Conservation (phyloP, 2,329 filamentous ascomycete genomes). For the Aureobasidium zeae region DNA sequence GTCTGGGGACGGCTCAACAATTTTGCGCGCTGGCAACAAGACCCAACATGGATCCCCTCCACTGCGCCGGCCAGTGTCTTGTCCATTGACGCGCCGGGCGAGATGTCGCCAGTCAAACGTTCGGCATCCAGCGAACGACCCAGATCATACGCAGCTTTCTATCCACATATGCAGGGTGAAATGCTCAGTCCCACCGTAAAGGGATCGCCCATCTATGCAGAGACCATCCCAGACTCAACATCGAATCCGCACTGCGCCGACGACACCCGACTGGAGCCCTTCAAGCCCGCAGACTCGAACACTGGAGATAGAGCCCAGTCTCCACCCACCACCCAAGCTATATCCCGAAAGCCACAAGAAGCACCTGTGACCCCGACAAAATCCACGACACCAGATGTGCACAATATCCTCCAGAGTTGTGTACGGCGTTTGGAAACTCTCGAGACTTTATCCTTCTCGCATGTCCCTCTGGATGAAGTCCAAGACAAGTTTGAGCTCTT, state of each 20-base stretch:
- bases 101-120: neutral
- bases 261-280: neutral
- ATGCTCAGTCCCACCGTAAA: constrained; percentile 10
- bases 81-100: constrained; percentile 26
- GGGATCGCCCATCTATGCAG: constrained; percentile 1
- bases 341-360: constrained; percentile 3
- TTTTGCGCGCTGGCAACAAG: constrained; percentile 28
- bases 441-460: constrained; percentile 61
- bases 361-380: constrained; percentile 3
- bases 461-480: constrained; percentile 58
- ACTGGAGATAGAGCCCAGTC: neutral
- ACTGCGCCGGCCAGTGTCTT: constrained; percentile 26
- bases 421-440: constrained; percentile 57
- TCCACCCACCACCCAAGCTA: too few species aligned
- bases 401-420: constrained; percentile 40
- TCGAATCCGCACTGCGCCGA: neutral
- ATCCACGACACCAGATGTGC: constrained; percentile 23
- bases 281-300: neutral
- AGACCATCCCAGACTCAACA: neutral
- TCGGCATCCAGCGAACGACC: constrained; percentile 1
- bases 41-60: constrained; percentile 24
- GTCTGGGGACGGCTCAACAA: constrained; percentile 29
- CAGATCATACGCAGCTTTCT: constrained; percentile 6
- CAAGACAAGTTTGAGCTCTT: constrained; percentile 57
- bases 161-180: constrained; percentile 8